Evolutionary conservation across 305 asterid species (phyloP).

Genomic region (Withania somnifera): DNA sequence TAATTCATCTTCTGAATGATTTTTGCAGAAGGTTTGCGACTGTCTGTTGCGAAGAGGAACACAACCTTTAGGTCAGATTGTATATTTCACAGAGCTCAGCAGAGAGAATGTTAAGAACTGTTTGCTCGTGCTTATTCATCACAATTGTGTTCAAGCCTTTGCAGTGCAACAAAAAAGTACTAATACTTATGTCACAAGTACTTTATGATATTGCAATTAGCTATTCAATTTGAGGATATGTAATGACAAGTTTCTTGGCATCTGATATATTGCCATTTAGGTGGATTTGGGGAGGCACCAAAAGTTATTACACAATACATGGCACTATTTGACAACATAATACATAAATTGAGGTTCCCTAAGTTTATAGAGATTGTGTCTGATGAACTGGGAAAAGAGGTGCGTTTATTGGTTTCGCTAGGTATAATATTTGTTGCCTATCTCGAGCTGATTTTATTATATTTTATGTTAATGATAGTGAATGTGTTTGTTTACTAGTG

Average conservation of each 20-base stretch:
- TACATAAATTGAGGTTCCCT: slow-evolving; percentile 62
- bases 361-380: slow-evolving; percentile 64
- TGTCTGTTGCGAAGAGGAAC: slow-evolving; percentile 64
- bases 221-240: neutral
- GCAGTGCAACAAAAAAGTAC: slow-evolving; percentile 42
- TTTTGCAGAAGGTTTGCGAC: slow-evolving; percentile 68
- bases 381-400: slow-evolving; percentile 60
- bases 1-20: neutral
- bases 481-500: slow-evolving; percentile 31
- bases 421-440: neutral
- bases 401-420: slow-evolving; percentile 13
- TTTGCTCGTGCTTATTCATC: slow-evolving; percentile 72
- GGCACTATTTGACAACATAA: slow-evolving; percentile 55
- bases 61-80: slow-evolving; percentile 38
- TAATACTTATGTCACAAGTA: neutral
- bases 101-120: slow-evolving; percentile 47
- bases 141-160: slow-evolving; percentile 79
- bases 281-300: slow-evolving; percentile 45
- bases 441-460: neutral
- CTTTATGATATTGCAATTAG: neutral
- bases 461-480: slow-evolving; percentile 4
- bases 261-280: slow-evolving; percentile 14
- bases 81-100: slow-evolving; percentile 45
- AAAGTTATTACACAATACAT: slow-evolving; percentile 42
- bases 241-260: neutral